These are phyloP conservation scores for Komagataella kurtzmanii DNA, from an alignment of 805 yeast species.

Conservation along the genomic window DNA sequence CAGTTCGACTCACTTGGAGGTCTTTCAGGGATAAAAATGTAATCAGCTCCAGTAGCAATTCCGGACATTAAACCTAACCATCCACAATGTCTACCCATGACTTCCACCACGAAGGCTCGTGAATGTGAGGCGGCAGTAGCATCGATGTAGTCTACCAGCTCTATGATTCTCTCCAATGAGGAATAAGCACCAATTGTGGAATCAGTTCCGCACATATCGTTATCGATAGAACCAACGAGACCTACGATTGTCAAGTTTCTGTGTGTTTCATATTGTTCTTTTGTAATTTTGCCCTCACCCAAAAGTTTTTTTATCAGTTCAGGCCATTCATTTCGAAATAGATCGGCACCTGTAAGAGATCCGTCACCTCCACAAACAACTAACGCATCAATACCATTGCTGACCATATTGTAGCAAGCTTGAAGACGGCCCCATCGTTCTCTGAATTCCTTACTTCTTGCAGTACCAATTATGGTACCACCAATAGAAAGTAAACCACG, in stretches of 20 bases:
- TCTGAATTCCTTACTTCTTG: slow-evolving; percentile 55
- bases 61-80: slow-evolving; percentile 82
- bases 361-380: slow-evolving; percentile 82
- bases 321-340: slow-evolving; percentile 71
- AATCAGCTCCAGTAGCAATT: slow-evolving; percentile 69
- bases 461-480: slow-evolving; percentile 73
- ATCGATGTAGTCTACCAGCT: slow-evolving; percentile 68
- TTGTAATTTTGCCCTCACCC: slow-evolving; percentile 27
- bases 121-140: slow-evolving; percentile 79
- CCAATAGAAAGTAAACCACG: slow-evolving; percentile 59
- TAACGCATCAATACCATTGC: slow-evolving; percentile 63
- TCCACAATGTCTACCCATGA: slow-evolving; percentile 86
- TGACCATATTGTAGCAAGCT: slow-evolving; percentile 55
- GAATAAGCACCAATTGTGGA: slow-evolving; percentile 75
- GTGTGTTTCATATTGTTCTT: slow-evolving; percentile 30
- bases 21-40: slow-evolving; percentile 66
- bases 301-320: slow-evolving; percentile 47
- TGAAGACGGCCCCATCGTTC: slow-evolving; percentile 51
- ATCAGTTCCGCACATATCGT: slow-evolving; percentile 77
- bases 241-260: slow-evolving; percentile 58
- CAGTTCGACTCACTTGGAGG: slow-evolving; percentile 54
- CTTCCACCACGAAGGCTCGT: slow-evolving; percentile 74
- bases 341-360: slow-evolving; percentile 70
- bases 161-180: slow-evolving; percentile 62
- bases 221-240: slow-evolving; percentile 72